phyloP scores from a whole-genome alignment of 768 basidiomycete species.

The Xerocomellus amylosporus region DNA sequence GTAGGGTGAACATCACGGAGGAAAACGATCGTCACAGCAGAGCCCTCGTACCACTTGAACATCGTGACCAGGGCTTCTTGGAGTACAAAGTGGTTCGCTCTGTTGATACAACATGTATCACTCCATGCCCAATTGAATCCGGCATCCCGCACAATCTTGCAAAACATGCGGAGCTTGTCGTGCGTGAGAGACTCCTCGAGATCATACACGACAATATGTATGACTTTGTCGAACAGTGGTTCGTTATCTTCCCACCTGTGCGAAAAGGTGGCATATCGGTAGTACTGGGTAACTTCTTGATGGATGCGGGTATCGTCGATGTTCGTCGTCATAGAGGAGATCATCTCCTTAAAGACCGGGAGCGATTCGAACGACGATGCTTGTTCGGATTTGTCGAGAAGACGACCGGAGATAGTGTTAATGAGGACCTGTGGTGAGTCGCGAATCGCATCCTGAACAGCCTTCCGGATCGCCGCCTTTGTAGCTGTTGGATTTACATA shows the following conservation, averaged over 20 bases:
- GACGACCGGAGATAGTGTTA: slow-evolving; percentile 7
- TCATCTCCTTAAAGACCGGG: slow-evolving; percentile 5
- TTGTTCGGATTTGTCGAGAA: slow-evolving; percentile 2
- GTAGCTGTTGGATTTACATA: not conserved
- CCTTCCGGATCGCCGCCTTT: not conserved
- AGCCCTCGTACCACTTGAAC: slow-evolving; percentile 10
- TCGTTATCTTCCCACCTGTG: slow-evolving; percentile 12
- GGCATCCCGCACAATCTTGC: not conserved
- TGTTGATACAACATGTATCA: slow-evolving; percentile 14
- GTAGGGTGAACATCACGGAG: not conserved
- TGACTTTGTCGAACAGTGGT: slow-evolving; percentile 7
- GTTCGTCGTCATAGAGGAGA: slow-evolving; percentile 10
- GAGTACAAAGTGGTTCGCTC: not conserved
- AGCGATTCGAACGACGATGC: slow-evolving; percentile 4
- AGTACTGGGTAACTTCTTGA: slow-evolving; percentile 1
- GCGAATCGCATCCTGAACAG: not conserved
- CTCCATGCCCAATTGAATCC: slow-evolving; percentile 10
- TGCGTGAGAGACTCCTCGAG: slow-evolving; percentile 8
- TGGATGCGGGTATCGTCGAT: slow-evolving; percentile 6
- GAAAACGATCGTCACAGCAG: slow-evolving; percentile 1
- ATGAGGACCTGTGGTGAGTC: slow-evolving; percentile 9
- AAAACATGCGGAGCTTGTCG: slow-evolving; percentile 5
- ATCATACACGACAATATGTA: slow-evolving; percentile 1
- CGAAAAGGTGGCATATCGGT: slow-evolving; percentile 9
- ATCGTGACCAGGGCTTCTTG: slow-evolving; percentile 6